Conservation (phyloP, 345 rosid species). For the Odontarrhena argentea region DNA sequence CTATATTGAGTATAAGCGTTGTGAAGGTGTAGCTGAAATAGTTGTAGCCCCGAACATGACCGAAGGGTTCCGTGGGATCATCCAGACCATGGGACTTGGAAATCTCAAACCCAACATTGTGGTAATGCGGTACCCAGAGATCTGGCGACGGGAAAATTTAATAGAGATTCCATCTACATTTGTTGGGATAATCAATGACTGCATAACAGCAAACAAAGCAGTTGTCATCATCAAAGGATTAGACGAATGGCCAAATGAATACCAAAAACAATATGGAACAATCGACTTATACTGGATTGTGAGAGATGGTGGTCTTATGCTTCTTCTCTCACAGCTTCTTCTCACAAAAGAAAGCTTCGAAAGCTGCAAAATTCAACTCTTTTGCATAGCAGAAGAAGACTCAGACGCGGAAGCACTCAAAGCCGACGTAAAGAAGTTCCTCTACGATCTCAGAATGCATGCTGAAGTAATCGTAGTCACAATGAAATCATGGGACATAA, state of each 20-base stretch:
- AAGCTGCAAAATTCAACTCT: conserved; percentile 97
- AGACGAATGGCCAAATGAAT: conserved; percentile 99
- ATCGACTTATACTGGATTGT: conserved; percentile 99
- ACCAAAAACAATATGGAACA: conserved; percentile 94
- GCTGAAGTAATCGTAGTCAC: conserved; percentile 95
- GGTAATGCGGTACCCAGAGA: conserved; percentile 98
- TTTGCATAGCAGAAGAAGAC: conserved; percentile 98
- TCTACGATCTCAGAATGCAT: conserved; percentile 98
- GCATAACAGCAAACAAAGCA: conserved; percentile 96
- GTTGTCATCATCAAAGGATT: conserved; percentile 98
- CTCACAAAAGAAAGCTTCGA: conserved; percentile 98
- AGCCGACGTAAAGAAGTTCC: conserved; percentile 92
- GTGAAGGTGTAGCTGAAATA: conserved; percentile 99
- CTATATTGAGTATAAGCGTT: conserved; percentile 87
- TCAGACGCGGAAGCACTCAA: conserved; percentile 92
- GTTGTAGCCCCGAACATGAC: conserved; percentile 98
- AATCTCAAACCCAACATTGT: conserved; percentile 97
- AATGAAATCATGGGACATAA: conserved; percentile 89
- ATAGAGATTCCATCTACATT: conserved; percentile 90
- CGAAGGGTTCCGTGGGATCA: conserved; percentile 94
- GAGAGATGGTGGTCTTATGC: conserved; percentile 98
- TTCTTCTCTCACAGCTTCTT: conserved; percentile 97
- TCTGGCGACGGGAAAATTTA: conserved; percentile 95
- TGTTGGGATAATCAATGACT: conserved; percentile 90
- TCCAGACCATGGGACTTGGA: conserved; percentile 99